A percentile compares a stretch with the other conserved stretches of the same genome.
Evolutionary conservation across 2,329 filamentous ascomycete genomes (phyloP).

Genomic region (Lachnum nothofagi): DNA sequence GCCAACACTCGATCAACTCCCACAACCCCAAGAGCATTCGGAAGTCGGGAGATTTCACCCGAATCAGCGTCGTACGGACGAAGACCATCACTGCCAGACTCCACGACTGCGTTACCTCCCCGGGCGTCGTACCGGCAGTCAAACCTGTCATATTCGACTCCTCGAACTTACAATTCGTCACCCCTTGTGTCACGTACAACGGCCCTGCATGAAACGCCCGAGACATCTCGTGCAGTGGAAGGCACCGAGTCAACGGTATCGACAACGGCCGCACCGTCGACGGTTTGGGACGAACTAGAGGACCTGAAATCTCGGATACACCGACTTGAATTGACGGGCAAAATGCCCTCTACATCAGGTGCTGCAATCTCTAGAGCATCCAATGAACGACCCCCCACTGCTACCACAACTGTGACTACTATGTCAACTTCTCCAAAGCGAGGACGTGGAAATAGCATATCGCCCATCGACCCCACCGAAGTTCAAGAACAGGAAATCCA

Average conservation of each 20-base stretch:
- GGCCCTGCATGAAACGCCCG: constrained; percentile 40
- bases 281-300: constrained; percentile 95
- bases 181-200: constrained; percentile 48
- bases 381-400: constrained; percentile 80
- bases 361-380: constrained; percentile 60
- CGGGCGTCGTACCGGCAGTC: constrained; percentile 32
- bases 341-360: constrained; percentile 75
- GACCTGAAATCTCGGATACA: constrained; percentile 91
- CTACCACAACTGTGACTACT: constrained; percentile 85
- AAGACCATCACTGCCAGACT: constrained; percentile 25
- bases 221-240: constrained; percentile 47
- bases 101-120: constrained; percentile 15
- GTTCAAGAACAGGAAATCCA: constrained; percentile 55
- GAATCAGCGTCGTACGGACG: constrained; percentile 27
- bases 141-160: constrained; percentile 30
- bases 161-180: constrained; percentile 47
- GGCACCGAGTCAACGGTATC: constrained; percentile 84
- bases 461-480: constrained; percentile 42
- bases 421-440: constrained; percentile 85
- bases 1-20: constrained; percentile 24
- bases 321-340: constrained; percentile 83
- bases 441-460: constrained; percentile 45
- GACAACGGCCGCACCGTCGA: constrained; percentile 81
- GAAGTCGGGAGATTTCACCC: constrained; percentile 25
- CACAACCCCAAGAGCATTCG: constrained; percentile 25